Evolutionary conservation across 2,329 filamentous ascomycete species (phyloP), one percentile per base, ranked within the genome.

Genomic region (Helminthosporium solani): DNA sequence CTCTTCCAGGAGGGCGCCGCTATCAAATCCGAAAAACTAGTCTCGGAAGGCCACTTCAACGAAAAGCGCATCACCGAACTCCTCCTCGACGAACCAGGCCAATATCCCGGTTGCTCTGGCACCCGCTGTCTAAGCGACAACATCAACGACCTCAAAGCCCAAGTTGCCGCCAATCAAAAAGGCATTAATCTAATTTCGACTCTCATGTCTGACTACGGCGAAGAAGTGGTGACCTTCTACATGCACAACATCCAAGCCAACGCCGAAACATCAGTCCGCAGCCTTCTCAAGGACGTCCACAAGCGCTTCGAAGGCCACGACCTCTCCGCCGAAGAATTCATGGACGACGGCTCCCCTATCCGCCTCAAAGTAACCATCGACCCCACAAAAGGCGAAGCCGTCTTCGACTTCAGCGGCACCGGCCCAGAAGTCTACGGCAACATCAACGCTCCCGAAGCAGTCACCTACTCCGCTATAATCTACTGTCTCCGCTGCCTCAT

Each of bases 291-390:
- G 61, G 75, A 81, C 2, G 84, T 92, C n/a, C 78, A 83, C 59
- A 79, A 79, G 51, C 78, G 82, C 19, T 88, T 90, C 55, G 78
- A 83, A 54, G 85, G 85, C 2, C 78, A 82, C 46, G 82, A 87
- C n/a, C 78, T 95, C 0, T 79, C 81, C 7, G 87, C 90, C 0
- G 76, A 85, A 1, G 89, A 95, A 62, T 89, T 85, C 73, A 94
- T 95, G 87, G 90, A 95, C 57, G 89, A 95, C 58, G 89, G 89
- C 20, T 87, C 81, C 8, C 87, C 88, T 0, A 92, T 95, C 59
- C 76, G 80, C 41, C 78, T 95, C 6, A 85, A 83, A 50, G 79
- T 95, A 9, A 85, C 82, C 1, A 94, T 95, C 53, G 82, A 92
- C 60, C 79, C 81, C 0, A 77, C 83, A 0, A 84, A 86, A 33